Base-by-base conservation (phyloP, 2,329 filamentous ascomycete species). In the Neophaeococcomyces aloes region DNA sequence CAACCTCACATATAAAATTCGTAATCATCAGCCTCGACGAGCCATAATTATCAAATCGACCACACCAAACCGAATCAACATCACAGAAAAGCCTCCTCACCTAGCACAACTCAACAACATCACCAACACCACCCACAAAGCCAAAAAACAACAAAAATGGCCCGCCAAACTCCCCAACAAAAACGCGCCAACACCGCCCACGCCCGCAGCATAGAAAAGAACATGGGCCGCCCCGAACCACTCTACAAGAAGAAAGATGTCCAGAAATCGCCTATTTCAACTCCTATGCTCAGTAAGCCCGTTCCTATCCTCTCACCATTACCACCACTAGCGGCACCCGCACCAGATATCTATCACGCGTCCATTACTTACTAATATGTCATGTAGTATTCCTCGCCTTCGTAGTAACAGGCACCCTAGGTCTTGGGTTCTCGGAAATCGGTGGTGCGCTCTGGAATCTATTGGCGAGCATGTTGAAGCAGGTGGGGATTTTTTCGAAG, bases 161-260 rank as follows among this genome's bases (percentile, higher is more conserved):
- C 39, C 39, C 39, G 39, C 19, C 77, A 81, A 73, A 81, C 78
- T 51, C 78, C 78, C 23, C 72, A 77, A 58, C 78, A 81, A 65
- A 75, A 76, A 48, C 69, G 70, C 54, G 77, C 78, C 33, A 81
- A 81, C 61, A 73, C 75, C 48, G 70, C 67, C 50, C 80, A 71
- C 56, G 77, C 77, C 41, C 71, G 72, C 53, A 61, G 65, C 49
- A 74, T 80, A 57, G 72, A 72, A 51, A 66, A 69, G 48, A 79
- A 78, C 60, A 72, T 76, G 60, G 78, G 77, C 48, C 76, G 73
- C 59, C 62, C 61, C 34, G 63, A 68, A 50, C 53, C 57, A 18
- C 57, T 60, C 7, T 56, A 65, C 39, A 69, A 71, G 57, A 59
- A 65, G 48, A 70, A 72, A 56, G 64, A 70, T 51, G 67, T 64